A percentile compares a stretch with the other conserved stretches of the same genome.
phyloP scores from a whole-genome alignment of 2,329 filamentous ascomycete genomes.

The Colletotrichum scovillei region DNA sequence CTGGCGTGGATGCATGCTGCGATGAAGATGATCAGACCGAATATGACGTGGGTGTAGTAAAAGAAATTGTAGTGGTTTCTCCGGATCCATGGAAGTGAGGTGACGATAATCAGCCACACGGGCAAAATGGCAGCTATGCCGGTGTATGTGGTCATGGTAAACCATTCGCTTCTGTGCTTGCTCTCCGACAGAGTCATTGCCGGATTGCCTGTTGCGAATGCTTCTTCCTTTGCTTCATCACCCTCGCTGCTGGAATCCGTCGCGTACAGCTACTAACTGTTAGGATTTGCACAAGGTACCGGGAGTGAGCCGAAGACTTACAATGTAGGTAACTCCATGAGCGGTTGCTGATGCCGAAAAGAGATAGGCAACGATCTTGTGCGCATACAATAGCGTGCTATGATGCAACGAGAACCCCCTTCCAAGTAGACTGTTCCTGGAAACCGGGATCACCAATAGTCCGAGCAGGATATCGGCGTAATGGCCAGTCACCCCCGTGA shows the following conservation, averaged over 20 bases:
- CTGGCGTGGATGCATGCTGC: slow-evolving; percentile 31
- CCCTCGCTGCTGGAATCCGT: slow-evolving; percentile 8
- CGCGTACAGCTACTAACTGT: neutral
- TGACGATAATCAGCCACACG: slow-evolving; percentile 24
- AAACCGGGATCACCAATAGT: slow-evolving; percentile 32
- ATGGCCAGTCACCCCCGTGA: slow-evolving; percentile 34
- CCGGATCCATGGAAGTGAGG: slow-evolving; percentile 30
- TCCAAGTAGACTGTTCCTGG: slow-evolving; percentile 32
- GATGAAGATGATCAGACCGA: slow-evolving; percentile 20
- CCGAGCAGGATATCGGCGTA: slow-evolving; percentile 35
- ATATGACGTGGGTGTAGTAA: slow-evolving; percentile 34
- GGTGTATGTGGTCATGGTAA: slow-evolving; percentile 21
- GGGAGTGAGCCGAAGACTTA: neutral
- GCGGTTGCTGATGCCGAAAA: slow-evolving; percentile 7
- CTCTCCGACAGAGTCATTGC: slow-evolving; percentile 29
- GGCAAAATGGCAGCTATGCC: slow-evolving; percentile 20
- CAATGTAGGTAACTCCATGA: slow-evolving; percentile 31
- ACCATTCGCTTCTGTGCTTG: slow-evolving; percentile 7
- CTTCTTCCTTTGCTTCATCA: slow-evolving; percentile 7
- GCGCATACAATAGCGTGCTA: slow-evolving; percentile 34
- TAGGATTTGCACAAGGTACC: neutral
- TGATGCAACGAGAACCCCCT: slow-evolving; percentile 31
- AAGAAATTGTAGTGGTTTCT: slow-evolving; percentile 34
- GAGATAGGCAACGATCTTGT: slow-evolving; percentile 26
- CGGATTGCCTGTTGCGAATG: slow-evolving; percentile 34